Conservation (phyloP, 345 rosid species). For the Pistacia integerrima region DNA sequence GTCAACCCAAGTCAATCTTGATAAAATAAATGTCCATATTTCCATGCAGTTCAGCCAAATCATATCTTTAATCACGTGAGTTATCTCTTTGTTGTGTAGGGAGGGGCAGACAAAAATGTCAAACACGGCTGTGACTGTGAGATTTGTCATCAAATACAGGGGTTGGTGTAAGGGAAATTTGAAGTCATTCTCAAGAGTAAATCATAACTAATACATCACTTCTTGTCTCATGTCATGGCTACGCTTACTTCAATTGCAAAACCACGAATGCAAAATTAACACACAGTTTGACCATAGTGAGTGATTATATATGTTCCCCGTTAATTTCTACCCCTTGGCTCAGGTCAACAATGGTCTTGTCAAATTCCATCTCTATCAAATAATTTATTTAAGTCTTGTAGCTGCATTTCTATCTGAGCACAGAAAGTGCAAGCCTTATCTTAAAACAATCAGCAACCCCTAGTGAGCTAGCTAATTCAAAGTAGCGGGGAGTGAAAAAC, state of each 20-base stretch:
- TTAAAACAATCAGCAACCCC: too few relatives aligned
- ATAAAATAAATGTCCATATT: not conserved
- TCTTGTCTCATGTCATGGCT: not conserved
- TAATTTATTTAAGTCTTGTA: too few relatives aligned
- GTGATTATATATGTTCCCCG: not conserved
- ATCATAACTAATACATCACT: not conserved
- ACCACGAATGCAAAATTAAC: conserved; percentile 3
- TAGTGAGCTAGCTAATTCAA: too few relatives aligned
- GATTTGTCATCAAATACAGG: conserved; percentile 5
- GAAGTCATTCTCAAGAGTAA: not conserved
- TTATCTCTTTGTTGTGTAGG: not conserved
- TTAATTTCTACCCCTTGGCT: not conserved
- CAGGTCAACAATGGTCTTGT: not conserved
- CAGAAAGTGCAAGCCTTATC: too few relatives aligned
- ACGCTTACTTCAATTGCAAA: not conserved
- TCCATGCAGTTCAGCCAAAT: not conserved
- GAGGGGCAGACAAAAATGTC: conserved; percentile 9
- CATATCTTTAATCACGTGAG: not conserved
- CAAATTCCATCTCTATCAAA: not conserved
- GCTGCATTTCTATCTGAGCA: too few relatives aligned
- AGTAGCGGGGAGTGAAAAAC: not conserved
- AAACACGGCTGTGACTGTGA: conserved; percentile 22
- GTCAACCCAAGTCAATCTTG: conserved; percentile 1
- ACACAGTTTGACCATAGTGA: not conserved
- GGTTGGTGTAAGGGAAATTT: not conserved